Conservation (phyloP, 164 flowering plant species). For the Amborella trichopoda region DNA sequence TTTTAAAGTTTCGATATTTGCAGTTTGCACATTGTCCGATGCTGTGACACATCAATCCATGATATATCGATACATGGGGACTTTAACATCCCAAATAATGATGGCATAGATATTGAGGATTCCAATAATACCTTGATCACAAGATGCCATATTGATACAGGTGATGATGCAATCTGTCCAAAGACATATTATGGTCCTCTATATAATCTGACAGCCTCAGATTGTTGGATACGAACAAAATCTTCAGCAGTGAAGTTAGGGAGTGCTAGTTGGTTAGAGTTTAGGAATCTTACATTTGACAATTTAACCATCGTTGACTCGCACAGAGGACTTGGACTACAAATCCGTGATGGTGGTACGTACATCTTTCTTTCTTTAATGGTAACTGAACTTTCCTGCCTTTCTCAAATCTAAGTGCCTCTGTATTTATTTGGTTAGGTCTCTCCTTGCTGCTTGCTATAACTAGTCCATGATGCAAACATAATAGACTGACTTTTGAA, state of each 20-base stretch:
- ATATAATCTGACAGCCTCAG: slow-evolving; percentile 62
- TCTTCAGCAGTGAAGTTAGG: slow-evolving; percentile 96
- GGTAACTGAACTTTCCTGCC: too few species aligned
- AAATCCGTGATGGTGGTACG: slow-evolving; percentile 97
- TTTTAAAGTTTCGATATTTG: slow-evolving; percentile 12
- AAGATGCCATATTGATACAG: slow-evolving; percentile 69
- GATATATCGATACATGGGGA: slow-evolving; percentile 73
- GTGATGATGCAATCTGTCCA: slow-evolving; percentile 98
- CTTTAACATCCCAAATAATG: slow-evolving; percentile 86
- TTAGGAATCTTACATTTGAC: slow-evolving; percentile 56
- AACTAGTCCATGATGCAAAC: too few species aligned
- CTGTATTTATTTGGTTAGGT: too few species aligned
- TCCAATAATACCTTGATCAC: slow-evolving; percentile 80
- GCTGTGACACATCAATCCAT: slow-evolving; percentile 43
- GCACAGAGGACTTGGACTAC: slow-evolving; percentile 93
- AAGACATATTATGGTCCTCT: slow-evolving; percentile 69
- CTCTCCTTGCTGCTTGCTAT: too few species aligned
- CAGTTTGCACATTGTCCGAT: slow-evolving; percentile 83
- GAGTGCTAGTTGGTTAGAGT: slow-evolving; percentile 72
- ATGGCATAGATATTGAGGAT: slow-evolving; percentile 91
- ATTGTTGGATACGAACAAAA: slow-evolving; percentile 77
- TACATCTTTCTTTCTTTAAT: background rate
- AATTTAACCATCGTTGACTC: slow-evolving; percentile 82
- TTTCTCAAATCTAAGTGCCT: too few species aligned
- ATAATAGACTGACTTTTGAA: background rate